Conservation (phyloP, 2,329 filamentous ascomycete genomes). For the Ophiostoma himal-ulmi region DNA sequence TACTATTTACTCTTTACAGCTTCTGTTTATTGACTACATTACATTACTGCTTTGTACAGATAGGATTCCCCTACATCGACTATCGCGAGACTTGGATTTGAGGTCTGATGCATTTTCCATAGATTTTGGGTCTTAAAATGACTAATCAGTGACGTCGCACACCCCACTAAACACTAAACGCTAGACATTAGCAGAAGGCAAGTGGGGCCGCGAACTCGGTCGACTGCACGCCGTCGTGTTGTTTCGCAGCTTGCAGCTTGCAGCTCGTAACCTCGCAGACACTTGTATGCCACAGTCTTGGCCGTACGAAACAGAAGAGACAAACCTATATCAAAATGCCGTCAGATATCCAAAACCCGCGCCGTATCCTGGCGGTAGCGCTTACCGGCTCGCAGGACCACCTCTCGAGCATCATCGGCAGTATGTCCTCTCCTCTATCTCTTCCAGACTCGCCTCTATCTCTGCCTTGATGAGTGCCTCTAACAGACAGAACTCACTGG, state of each 20-base stretch:
- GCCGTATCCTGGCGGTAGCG: slow-evolving; percentile 55
- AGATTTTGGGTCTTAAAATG: neutral
- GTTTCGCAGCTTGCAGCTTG: neutral
- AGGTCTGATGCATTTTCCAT: neutral
- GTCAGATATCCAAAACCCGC: slow-evolving; percentile 37
- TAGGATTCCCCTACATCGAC: neutral
- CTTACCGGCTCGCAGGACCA: slow-evolving; percentile 42
- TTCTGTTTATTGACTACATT: neutral
- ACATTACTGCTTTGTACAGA: neutral
- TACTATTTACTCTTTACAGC: too few relatives aligned
- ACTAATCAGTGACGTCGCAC: slow-evolving; percentile 9
- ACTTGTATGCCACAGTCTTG: neutral
- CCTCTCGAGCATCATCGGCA: slow-evolving; percentile 48
- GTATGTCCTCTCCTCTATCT: slow-evolving; percentile 32
- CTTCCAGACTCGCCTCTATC: too few relatives aligned
- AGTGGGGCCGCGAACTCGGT: neutral
- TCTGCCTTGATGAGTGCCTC: neutral
- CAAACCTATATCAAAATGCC: neutral
- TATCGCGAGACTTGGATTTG: neutral
- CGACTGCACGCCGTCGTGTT: neutral
- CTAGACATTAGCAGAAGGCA: neutral
- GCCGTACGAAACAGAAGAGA: neutral
- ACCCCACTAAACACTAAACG: neutral
- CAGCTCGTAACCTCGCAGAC: neutral
- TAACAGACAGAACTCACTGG: slow-evolving; percentile 47